Percentiles rank a stretch among this genome's conserved stretches.
Conservation (phyloP, 768 basidiomycete genomes). For the Amanita thiersii region DNA sequence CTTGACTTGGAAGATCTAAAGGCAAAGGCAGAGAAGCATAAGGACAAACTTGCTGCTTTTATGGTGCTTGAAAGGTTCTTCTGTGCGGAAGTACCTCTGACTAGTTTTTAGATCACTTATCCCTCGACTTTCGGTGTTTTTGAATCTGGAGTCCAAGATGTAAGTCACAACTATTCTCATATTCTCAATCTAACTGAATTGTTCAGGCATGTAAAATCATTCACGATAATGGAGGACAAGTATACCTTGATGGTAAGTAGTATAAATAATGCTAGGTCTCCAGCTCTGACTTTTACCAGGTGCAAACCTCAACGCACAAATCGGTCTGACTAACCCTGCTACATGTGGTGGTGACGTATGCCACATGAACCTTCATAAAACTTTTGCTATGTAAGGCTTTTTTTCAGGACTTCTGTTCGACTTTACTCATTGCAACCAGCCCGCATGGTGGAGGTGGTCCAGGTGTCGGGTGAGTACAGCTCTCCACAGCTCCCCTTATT, state of each 20-base stretch:
- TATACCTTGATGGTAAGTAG: slow-evolving; percentile 80
- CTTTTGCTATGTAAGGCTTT: slow-evolving; percentile 77
- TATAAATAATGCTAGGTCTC: neutral
- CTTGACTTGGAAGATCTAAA: slow-evolving; percentile 83
- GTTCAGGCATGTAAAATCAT: slow-evolving; percentile 83
- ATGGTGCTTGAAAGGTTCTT: slow-evolving; percentile 48
- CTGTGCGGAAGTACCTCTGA: slow-evolving; percentile 5
- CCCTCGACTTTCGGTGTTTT: slow-evolving; percentile 98
- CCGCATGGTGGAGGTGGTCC: slow-evolving; percentile 98
- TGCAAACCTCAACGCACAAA: slow-evolving; percentile 91
- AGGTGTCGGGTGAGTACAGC: slow-evolving; percentile 67
- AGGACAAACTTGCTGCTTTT: slow-evolving; percentile 87
- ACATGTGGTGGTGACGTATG: slow-evolving; percentile 97
- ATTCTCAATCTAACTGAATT: slow-evolving; percentile 1
- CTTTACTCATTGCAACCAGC: slow-evolving; percentile 26
- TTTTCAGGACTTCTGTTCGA: slow-evolving; percentile 5
- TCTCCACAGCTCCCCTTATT: slow-evolving; percentile 3
- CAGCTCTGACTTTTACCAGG: slow-evolving; percentile 25
- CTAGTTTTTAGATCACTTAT: slow-evolving; percentile 71
- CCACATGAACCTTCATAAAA: slow-evolving; percentile 97
- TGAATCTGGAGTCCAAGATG: slow-evolving; percentile 80
- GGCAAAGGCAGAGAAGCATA: slow-evolving; percentile 84
- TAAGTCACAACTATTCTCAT: slow-evolving; percentile 18
- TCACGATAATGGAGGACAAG: slow-evolving; percentile 92
- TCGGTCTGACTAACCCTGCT: slow-evolving; percentile 88